phyloP scores from a whole-genome alignment of 1,284 basidiomycete species.

The Pascua guehoae region DNA sequence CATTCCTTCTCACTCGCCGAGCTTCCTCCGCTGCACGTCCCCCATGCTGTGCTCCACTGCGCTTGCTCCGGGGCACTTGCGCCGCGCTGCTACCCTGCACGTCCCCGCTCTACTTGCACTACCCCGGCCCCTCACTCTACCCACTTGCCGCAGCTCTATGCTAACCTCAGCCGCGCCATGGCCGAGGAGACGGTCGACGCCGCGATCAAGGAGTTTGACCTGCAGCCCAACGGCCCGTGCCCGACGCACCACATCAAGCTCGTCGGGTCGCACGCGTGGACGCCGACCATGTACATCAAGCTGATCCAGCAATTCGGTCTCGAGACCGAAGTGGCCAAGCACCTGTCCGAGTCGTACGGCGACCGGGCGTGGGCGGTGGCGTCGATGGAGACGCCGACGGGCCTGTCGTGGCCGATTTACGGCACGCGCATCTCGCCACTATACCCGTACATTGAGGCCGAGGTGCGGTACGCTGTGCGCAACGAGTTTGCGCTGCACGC shows the following conservation, averaged over 20 bases:
- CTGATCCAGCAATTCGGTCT: constrained; percentile 88
- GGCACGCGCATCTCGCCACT: constrained; percentile 70
- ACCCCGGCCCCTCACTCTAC: neutral
- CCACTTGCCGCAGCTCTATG: too few relatives aligned
- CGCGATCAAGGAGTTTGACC: constrained; percentile 74
- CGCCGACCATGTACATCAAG: constrained; percentile 93
- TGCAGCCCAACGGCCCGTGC: constrained; percentile 61
- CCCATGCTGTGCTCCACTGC: too few relatives aligned
- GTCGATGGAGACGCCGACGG: constrained; percentile 70
- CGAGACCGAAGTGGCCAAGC: constrained; percentile 87
- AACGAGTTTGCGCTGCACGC: constrained; percentile 90
- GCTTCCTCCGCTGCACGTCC: too few relatives aligned
- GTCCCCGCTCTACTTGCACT: too few relatives aligned
- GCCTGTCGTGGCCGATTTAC: constrained; percentile 71
- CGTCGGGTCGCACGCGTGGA: constrained; percentile 93
- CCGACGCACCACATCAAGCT: constrained; percentile 78
- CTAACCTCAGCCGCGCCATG: constrained; percentile 64
- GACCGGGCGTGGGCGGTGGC: constrained; percentile 95
- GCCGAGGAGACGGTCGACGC: constrained; percentile 91
- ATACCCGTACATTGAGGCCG: constrained; percentile 91
- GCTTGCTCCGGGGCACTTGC: too few relatives aligned
- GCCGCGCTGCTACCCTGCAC: too few relatives aligned
- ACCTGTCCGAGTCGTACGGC: constrained; percentile 84
- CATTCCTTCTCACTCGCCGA: too few relatives aligned
- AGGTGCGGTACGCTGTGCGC: constrained; percentile 83